Evolutionary conservation across 192 early-diverging fungal species (phyloP).

Genomic region (Backusella psychrophila): DNA sequence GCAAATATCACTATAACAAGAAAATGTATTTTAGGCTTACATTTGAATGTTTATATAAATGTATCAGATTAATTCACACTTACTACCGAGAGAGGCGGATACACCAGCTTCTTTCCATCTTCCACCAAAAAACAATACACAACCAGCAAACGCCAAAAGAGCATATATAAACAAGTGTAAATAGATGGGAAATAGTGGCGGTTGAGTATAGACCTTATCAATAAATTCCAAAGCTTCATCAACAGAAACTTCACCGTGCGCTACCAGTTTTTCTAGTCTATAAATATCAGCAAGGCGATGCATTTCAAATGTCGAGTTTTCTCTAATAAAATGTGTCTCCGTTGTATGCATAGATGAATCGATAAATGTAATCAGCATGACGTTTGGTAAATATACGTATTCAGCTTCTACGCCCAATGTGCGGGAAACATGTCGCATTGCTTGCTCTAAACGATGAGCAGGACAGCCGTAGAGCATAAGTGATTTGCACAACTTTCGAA

Average conservation of each 20-base stretch:
- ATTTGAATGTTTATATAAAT: neutral
- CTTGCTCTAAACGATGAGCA: slow-evolving; percentile 62
- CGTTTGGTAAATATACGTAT: slow-evolving; percentile 67
- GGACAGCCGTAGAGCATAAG: slow-evolving; percentile 72
- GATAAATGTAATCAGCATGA: slow-evolving; percentile 75
- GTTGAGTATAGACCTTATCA: slow-evolving; percentile 53
- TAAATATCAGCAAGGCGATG: slow-evolving; percentile 61
- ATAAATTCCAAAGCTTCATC: slow-evolving; percentile 63
- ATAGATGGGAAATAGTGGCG: slow-evolving; percentile 58
- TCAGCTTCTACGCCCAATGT: slow-evolving; percentile 61
- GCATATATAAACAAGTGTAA: slow-evolving; percentile 52
- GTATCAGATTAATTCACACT: neutral
- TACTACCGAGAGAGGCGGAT: slow-evolving; percentile 44
- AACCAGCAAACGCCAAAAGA: slow-evolving; percentile 53
- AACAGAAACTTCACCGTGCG: slow-evolving; percentile 57
- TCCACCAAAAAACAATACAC: slow-evolving; percentile 67
- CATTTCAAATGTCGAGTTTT: slow-evolving; percentile 63
- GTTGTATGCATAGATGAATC: slow-evolving; percentile 68
- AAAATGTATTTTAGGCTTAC: neutral
- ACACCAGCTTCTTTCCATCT: slow-evolving; percentile 67
- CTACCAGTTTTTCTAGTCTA: slow-evolving; percentile 60
- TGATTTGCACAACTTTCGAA: slow-evolving; percentile 57
- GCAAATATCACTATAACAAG: slow-evolving; percentile 34
- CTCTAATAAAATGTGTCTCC: slow-evolving; percentile 69
- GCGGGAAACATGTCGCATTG: slow-evolving; percentile 57